phyloP scores from a whole-genome alignment of 208 protist species.

The Phytomonas serpens region DNA sequence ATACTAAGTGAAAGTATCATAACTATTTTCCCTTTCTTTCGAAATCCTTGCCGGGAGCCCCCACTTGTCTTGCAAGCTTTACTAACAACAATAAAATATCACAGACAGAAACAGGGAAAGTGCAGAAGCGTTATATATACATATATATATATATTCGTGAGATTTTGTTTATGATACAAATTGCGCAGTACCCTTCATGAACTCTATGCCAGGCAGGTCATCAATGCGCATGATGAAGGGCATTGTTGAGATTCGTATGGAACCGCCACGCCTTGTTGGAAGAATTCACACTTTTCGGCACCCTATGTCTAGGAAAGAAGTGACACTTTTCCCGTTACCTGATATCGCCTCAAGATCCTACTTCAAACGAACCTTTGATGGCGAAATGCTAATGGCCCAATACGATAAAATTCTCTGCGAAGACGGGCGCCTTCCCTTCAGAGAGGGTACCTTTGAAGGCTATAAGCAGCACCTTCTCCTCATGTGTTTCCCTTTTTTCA shows the following conservation, averaged over 20 bases:
- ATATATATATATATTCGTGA: neutral
- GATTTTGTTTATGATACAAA: neutral
- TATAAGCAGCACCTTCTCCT: slow-evolving; percentile 32
- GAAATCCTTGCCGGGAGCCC: neutral
- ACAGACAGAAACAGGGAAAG: neutral
- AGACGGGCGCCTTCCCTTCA: slow-evolving; percentile 71
- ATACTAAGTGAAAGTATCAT: neutral
- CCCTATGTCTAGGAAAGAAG: slow-evolving; percentile 59
- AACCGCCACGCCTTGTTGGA: slow-evolving; percentile 59
- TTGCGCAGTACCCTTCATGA: slow-evolving; percentile 18
- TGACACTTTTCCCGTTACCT: slow-evolving; percentile 69
- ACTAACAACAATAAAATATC: neutral
- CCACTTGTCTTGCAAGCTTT: neutral
- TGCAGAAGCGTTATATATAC: slow-evolving; percentile 4
- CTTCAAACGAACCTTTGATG: slow-evolving; percentile 46
- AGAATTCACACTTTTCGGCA: slow-evolving; percentile 59
- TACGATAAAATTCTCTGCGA: slow-evolving; percentile 79
- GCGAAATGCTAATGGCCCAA: slow-evolving; percentile 20
- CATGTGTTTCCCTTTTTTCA: slow-evolving; percentile 56
- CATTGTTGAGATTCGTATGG: slow-evolving; percentile 72
- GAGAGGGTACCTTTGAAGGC: slow-evolving; percentile 30
- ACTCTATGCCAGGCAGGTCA: slow-evolving; percentile 45
- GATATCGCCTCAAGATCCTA: slow-evolving; percentile 63
- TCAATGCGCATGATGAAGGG: slow-evolving; percentile 78
- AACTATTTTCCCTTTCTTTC: neutral